phyloP scores from a whole-genome alignment of 176 grass and related monocot genomes.

The Canna indica region DNA sequence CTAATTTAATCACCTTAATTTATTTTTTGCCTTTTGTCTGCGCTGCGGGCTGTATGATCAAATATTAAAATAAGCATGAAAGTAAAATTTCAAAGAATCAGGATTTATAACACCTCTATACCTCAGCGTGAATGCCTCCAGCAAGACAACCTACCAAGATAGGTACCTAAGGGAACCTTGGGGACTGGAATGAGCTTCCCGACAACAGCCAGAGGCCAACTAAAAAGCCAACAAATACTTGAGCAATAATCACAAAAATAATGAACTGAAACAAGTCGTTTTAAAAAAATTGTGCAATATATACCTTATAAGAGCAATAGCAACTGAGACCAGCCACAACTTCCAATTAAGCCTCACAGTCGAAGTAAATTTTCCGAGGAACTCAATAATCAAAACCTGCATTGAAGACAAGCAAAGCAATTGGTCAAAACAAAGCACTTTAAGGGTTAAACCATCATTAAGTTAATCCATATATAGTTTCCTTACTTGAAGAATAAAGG shows the following conservation, averaged over 20 bases:
- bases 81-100: background rate
- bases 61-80: too few relatives aligned
- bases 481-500: constrained; percentile 70
- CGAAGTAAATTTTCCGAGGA: constrained; percentile 86
- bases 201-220: constrained; percentile 70
- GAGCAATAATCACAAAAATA: background rate
- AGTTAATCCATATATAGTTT: background rate
- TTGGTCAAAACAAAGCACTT: background rate
- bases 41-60: too few relatives aligned
- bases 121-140: constrained; percentile 37
- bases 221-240: constrained; percentile 24
- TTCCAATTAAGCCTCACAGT: constrained; percentile 79
- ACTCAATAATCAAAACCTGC: constrained; percentile 83
- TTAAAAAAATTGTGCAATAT: background rate
- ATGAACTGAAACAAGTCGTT: background rate
- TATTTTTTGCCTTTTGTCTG: too few relatives aligned
- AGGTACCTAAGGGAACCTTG: constrained; percentile 40
- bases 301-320: constrained; percentile 71
- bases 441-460: background rate
- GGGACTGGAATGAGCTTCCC: constrained; percentile 87
- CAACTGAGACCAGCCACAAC: constrained; percentile 76
- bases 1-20: too few relatives aligned
- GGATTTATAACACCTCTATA: background rate
- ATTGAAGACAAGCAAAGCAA: constrained; percentile 8
- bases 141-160: constrained; percentile 28